phyloP scores from a whole-genome alignment of 768 basidiomycete species.

The Suillus lakei region DNA sequence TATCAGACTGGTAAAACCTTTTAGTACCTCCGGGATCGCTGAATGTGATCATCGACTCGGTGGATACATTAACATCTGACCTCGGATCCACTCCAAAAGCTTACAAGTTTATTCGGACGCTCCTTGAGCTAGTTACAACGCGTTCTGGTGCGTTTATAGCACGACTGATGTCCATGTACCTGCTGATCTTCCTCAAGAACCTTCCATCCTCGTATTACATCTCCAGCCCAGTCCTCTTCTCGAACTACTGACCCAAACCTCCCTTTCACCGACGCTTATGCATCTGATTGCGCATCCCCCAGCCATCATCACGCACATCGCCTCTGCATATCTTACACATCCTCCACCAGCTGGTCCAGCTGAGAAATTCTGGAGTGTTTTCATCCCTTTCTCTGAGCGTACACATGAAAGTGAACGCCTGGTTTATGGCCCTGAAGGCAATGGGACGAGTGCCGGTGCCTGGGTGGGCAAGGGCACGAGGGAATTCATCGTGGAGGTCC shows the following conservation, averaged over 20 bases:
- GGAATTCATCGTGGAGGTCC: slow-evolving; percentile 67
- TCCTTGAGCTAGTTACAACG: slow-evolving; percentile 48
- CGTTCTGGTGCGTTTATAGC: slow-evolving; percentile 51
- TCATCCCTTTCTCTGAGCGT: slow-evolving; percentile 71
- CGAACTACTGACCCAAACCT: slow-evolving; percentile 59
- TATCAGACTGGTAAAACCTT: slow-evolving; percentile 1
- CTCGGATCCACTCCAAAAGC: slow-evolving; percentile 56
- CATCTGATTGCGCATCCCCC: slow-evolving; percentile 75
- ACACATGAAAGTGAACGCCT: slow-evolving; percentile 61
- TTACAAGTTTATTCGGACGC: slow-evolving; percentile 53
- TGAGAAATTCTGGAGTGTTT: slow-evolving; percentile 83
- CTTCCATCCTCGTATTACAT: slow-evolving; percentile 67
- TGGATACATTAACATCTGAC: slow-evolving; percentile 68
- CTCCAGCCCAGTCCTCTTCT: slow-evolving; percentile 53
- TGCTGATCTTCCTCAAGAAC: slow-evolving; percentile 37
- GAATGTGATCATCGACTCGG: slow-evolving; percentile 72
- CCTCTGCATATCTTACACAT: slow-evolving; percentile 69
- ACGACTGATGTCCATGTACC: not conserved
- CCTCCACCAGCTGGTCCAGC: slow-evolving; percentile 67
- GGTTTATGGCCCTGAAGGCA: slow-evolving; percentile 59
- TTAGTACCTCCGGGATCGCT: slow-evolving; percentile 52
- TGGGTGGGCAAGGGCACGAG: slow-evolving; percentile 34
- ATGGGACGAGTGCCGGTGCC: slow-evolving; percentile 44
- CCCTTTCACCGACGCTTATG: slow-evolving; percentile 67
- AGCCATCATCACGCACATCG: slow-evolving; percentile 67